Conservation (phyloP, 2,329 filamentous ascomycete species). For the Arthrocladium fulminans region DNA sequence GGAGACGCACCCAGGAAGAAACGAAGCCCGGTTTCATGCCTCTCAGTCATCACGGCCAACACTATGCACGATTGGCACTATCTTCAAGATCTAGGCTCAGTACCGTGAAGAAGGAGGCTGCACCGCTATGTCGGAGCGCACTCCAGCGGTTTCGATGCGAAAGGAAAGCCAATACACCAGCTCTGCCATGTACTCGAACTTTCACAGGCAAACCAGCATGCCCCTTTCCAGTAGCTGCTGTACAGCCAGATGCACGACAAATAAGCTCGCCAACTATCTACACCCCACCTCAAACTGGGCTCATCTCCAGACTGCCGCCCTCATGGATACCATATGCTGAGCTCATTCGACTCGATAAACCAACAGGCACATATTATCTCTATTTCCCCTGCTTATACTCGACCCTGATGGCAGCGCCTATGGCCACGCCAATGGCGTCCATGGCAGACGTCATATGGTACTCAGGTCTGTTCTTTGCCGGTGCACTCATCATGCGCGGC, state of each 20-base stretch:
- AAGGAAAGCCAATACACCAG: neutral
- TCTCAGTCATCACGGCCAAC: neutral
- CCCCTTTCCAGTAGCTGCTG: neutral
- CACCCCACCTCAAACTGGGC: conserved; percentile 36
- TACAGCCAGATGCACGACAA: conserved; percentile 11
- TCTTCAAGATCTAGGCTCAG: neutral
- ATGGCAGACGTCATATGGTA: conserved; percentile 32
- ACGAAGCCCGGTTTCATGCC: neutral
- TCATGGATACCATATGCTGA: conserved; percentile 49
- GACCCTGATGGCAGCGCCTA: conserved; percentile 35
- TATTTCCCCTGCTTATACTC: conserved; percentile 46
- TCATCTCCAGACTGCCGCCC: conserved; percentile 38
- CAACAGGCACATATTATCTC: conserved; percentile 44
- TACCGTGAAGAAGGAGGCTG: neutral
- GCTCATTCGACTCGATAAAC: conserved; percentile 45
- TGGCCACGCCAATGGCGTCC: conserved; percentile 26
- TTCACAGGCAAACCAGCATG: neutral
- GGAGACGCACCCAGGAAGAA: neutral
- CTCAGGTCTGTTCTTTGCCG: conserved; percentile 33
- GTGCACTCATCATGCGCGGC: conserved; percentile 43
- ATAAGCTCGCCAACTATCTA: conserved; percentile 27
- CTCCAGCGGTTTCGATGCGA: neutral
- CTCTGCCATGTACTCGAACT: neutral
- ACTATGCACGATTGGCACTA: neutral
- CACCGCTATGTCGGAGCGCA: neutral